A percentile compares a stretch with the other conserved stretches of the same genome.
Conservation (phyloP, 768 basidiomycete species). For the Dioszegia aurantiaca region DNA sequence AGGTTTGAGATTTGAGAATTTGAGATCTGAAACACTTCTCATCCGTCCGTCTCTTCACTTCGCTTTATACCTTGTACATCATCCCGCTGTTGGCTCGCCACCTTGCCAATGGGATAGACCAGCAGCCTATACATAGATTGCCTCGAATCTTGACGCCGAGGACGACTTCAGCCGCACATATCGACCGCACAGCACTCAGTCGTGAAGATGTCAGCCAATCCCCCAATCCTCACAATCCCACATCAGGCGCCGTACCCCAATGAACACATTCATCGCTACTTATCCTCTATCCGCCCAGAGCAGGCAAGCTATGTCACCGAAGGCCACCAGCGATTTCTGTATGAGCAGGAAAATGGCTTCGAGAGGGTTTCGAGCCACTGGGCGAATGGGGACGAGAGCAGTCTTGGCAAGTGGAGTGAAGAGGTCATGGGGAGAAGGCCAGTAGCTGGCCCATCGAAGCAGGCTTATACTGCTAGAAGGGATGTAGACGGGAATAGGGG, state of each 20-base stretch:
- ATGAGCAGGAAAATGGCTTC: constrained; percentile 2
- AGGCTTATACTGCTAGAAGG: too few species aligned
- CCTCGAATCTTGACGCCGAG: too few species aligned
- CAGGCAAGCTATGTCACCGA: neutral
- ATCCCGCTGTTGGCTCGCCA: too few species aligned
- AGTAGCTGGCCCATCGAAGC: neutral
- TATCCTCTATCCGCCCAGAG: constrained; percentile 19
- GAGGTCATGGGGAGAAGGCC: neutral
- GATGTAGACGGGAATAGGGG: neutral
- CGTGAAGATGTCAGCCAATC: constrained; percentile 20
- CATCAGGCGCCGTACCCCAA: constrained; percentile 11
- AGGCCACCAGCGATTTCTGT: constrained; percentile 1
- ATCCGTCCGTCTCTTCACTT: too few species aligned
- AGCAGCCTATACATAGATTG: too few species aligned
- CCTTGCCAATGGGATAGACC: too few species aligned
- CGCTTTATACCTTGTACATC: too few species aligned
- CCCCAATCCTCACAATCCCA: constrained; percentile 25
- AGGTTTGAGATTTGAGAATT: too few species aligned
- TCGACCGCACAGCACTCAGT: neutral
- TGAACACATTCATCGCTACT: constrained; percentile 18
- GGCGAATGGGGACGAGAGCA: constrained; percentile 2
- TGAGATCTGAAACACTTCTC: neutral
- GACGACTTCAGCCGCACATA: too few species aligned
- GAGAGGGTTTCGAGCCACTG: neutral
- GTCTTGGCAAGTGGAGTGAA: constrained; percentile 1